Percentiles rank a stretch among this genome's conserved stretches.
These are phyloP conservation scores for Trichophyton benhamiae DNA, from an alignment of 2,329 filamentous ascomycete species.

Conservation along the genomic window DNA sequence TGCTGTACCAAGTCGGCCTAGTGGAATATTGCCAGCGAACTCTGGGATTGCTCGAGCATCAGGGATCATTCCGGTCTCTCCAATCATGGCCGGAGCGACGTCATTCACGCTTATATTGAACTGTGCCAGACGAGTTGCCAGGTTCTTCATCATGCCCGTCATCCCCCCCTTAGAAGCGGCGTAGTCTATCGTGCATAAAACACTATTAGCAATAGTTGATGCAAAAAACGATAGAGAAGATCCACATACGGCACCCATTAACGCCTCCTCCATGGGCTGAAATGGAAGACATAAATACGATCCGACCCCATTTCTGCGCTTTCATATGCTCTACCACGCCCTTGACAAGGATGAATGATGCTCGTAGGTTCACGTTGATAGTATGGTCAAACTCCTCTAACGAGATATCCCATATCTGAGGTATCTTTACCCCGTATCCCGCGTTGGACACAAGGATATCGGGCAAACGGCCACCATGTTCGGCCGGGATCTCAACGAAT, in stretches of 20 bases:
- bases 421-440: slow-evolving; percentile 51
- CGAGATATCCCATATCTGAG: slow-evolving; percentile 45
- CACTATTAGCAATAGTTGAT: not conserved
- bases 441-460: slow-evolving; percentile 57
- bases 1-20: slow-evolving; percentile 46
- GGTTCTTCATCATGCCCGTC: slow-evolving; percentile 53
- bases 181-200: slow-evolving; percentile 25
- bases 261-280: slow-evolving; percentile 51
- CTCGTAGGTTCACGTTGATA: slow-evolving; percentile 49
- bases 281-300: slow-evolving; percentile 53
- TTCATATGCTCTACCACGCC: slow-evolving; percentile 50
- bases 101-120: slow-evolving; percentile 55
- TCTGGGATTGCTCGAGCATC: slow-evolving; percentile 46
- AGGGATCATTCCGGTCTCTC: slow-evolving; percentile 51
- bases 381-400: slow-evolving; percentile 54
- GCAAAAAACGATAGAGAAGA: not conserved
- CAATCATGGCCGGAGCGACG: slow-evolving; percentile 58
- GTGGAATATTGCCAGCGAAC: slow-evolving; percentile 47
- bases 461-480: slow-evolving; percentile 41
- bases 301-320: slow-evolving; percentile 48
- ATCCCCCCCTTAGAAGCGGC: slow-evolving; percentile 52
- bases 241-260: slow-evolving; percentile 43
- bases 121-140: slow-evolving; percentile 47
- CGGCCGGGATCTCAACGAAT: slow-evolving; percentile 41
- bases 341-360: slow-evolving; percentile 51